Evolutionary conservation across 1,139 yeast genomes (phyloP), one percentile per base, ranked within the genome.

Genomic region (Pneumocystis jirovecii): DNA sequence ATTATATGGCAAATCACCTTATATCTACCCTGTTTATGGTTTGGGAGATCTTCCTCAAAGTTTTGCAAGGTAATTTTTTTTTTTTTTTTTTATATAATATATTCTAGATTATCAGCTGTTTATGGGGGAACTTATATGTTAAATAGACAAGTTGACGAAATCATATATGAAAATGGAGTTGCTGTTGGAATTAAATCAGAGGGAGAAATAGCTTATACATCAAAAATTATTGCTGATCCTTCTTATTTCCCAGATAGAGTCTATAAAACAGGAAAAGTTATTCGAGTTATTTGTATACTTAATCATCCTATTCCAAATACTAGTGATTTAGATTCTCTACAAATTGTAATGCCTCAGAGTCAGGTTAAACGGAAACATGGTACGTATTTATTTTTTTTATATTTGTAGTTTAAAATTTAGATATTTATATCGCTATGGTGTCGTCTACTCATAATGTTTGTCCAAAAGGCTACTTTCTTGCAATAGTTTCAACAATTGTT

Each of bases 91-190:
- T 17, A 12, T 21, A 45, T 12, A 45, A 4, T 5, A 4, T 45
- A 45, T 45, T 12, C 39, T 21, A 61, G 66, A 75, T 83, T 93
- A 70, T 86, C 96, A 61, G 98, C 98, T 60, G 93, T 93, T 70
- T 91, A 93, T 73, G 99, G 99, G 70, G 98, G 99, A 73, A 93
- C 98, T 44, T 93, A 90, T 75, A 95, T 93, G 98, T 83, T 93
- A 74, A 96, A 90, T 75, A 91, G 96, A 63, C 96, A 97, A 65
- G 85, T 95, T 69, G 96, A 93, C 69, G 96, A 91, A 76, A 82
- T 90, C 40, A 81, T 87, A 65, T 90, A 86, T 74, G 85, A 82
- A 31, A 84, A 84, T 40, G 87, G 85, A 64, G 86, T 85, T 74
- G 90, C 90, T 71, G 81, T 82, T 56, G 97, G 97, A 65, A 96